phyloP scores from a whole-genome alignment of 108 stramenopile genomes.

The Skeletonema marinoi region DNA sequence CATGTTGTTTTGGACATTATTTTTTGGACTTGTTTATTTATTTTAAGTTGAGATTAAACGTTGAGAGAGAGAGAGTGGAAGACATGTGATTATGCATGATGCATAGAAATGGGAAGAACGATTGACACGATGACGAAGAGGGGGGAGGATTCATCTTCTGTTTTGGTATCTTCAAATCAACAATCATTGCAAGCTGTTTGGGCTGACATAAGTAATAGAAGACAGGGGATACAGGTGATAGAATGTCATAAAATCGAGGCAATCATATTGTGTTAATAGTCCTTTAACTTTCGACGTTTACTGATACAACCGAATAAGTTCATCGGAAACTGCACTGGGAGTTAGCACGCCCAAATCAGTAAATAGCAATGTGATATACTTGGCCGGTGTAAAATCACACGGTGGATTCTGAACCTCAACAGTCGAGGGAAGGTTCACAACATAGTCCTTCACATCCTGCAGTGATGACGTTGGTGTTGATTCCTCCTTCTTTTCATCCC shows the following conservation, averaged over 20 bases:
- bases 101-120: too few relatives aligned
- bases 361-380: slow-evolving; percentile 96
- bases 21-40: slow-evolving; percentile 86
- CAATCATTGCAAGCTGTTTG: too few relatives aligned
- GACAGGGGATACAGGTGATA: not conserved
- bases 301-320: slow-evolving; percentile 95
- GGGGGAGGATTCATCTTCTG: too few relatives aligned
- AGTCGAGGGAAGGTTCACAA: slow-evolving; percentile 55
- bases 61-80: not conserved
- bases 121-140: too few relatives aligned
- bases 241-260: not conserved
- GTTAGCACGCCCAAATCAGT: slow-evolving; percentile 98
- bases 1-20: slow-evolving; percentile 89
- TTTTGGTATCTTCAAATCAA: too few relatives aligned
- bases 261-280: not conserved
- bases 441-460: not conserved
- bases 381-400: slow-evolving; percentile 95
- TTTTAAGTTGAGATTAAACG: slow-evolving; percentile 44
- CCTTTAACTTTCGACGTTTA: slow-evolving; percentile 24
- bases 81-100: too few relatives aligned
- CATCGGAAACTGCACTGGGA: slow-evolving; percentile 97
- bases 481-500: slow-evolving; percentile 9
- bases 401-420: slow-evolving; percentile 73
- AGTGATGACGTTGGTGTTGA: not conserved
- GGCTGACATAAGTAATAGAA: too few relatives aligned